These are phyloP conservation scores for Microbotryum saponariae DNA, from an alignment of 1,284 basidiomycete genomes.

Conservation along the genomic window DNA sequence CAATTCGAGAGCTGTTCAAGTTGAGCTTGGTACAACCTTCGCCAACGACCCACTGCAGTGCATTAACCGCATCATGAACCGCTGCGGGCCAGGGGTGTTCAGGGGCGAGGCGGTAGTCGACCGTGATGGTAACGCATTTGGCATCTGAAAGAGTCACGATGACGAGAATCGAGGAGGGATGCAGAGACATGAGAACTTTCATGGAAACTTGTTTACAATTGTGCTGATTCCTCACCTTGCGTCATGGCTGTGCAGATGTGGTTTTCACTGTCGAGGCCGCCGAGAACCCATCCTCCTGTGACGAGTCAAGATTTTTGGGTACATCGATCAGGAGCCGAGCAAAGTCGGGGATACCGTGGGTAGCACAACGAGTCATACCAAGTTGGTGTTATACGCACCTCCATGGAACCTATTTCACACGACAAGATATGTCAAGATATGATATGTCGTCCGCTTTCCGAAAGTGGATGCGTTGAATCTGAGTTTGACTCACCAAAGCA, in stretches of 20 bases:
- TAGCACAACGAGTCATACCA: too few species aligned
- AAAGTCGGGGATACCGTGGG: too few species aligned
- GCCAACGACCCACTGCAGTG: slow-evolving; percentile 49
- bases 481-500: slow-evolving; percentile 1
- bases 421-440: too few species aligned
- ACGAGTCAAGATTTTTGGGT: too few species aligned
- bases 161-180: background rate
- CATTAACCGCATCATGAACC: slow-evolving; percentile 58
- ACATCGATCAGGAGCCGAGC: too few species aligned
- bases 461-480: too few species aligned
- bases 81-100: slow-evolving; percentile 66
- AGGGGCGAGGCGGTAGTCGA: slow-evolving; percentile 66
- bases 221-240: slow-evolving; percentile 44
- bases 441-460: background rate
- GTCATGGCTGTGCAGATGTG: slow-evolving; percentile 55
- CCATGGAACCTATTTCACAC: background rate
- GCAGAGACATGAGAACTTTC: background rate
- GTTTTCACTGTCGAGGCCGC: slow-evolving; percentile 53
- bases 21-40: slow-evolving; percentile 45
- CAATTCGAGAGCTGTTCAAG: slow-evolving; percentile 47
- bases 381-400: background rate
- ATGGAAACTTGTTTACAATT: background rate
- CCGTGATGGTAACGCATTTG: slow-evolving; percentile 50
- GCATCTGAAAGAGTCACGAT: background rate
- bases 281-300: slow-evolving; percentile 57